Conservation (phyloP, 2,329 filamentous ascomycete genomes). For the Ophiocordyceps sinensis region DNA sequence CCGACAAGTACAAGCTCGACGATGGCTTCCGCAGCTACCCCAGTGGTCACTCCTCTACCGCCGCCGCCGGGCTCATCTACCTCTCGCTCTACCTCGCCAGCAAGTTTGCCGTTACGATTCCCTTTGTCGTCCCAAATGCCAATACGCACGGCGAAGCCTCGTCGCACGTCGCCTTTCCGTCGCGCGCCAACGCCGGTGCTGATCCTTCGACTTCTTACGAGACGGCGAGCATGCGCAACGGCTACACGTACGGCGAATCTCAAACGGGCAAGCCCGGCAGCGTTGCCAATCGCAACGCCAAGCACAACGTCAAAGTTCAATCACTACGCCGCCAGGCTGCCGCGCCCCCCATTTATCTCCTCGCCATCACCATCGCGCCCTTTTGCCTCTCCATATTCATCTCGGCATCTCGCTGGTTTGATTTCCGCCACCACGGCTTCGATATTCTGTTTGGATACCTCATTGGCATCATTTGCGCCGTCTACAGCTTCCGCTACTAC, state of each 20-base stretch:
- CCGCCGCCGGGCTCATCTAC: slow-evolving; percentile 71
- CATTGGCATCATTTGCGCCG: slow-evolving; percentile 57
- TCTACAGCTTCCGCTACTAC: slow-evolving; percentile 72
- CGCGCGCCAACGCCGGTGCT: slow-evolving; percentile 39
- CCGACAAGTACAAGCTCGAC: slow-evolving; percentile 43
- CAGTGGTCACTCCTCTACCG: slow-evolving; percentile 43
- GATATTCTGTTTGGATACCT: slow-evolving; percentile 77
- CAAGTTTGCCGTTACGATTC: slow-evolving; percentile 63
- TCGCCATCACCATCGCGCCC: slow-evolving; percentile 56
- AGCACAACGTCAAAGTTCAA: slow-evolving; percentile 18
- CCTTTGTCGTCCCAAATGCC: slow-evolving; percentile 42
- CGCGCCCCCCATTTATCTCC: slow-evolving; percentile 66
- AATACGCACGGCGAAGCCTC: slow-evolving; percentile 27
- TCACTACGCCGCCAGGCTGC: slow-evolving; percentile 54
- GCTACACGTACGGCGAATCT: slow-evolving; percentile 6
- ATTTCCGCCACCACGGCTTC: slow-evolving; percentile 85
- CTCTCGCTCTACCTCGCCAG: slow-evolving; percentile 75
- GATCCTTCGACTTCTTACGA: slow-evolving; percentile 25
- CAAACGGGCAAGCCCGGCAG: slow-evolving; percentile 9
- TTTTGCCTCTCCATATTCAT: slow-evolving; percentile 68
- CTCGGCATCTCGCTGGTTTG: slow-evolving; percentile 70
- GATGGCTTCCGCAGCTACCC: slow-evolving; percentile 75
- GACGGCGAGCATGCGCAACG: slow-evolving; percentile 10
- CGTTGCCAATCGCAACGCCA: slow-evolving; percentile 6
- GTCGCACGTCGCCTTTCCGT: slow-evolving; percentile 56